phyloP scores from a whole-genome alignment of 768 basidiomycete species.

The Hirschioporus abietinus region DNA sequence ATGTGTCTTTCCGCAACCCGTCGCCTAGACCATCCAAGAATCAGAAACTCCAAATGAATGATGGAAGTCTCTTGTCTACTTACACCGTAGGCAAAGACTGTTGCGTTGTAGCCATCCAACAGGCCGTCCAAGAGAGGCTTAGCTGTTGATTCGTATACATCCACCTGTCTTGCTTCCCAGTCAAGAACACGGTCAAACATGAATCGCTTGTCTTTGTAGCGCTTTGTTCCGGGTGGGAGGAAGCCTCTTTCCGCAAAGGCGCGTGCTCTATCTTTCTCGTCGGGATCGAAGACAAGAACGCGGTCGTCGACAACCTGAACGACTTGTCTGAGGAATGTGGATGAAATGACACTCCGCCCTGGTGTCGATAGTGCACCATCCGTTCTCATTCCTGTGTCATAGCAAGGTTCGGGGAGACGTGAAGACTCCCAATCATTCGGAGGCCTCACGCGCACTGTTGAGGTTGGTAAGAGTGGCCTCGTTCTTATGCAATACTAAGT shows the following conservation, averaged over 20 bases:
- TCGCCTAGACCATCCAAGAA: conserved; percentile 55
- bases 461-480: conserved; percentile 7
- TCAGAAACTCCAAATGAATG: background rate
- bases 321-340: conserved; percentile 62
- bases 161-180: conserved; percentile 73
- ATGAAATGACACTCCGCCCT: conserved; percentile 38
- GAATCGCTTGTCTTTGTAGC: conserved; percentile 95
- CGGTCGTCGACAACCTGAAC: conserved; percentile 92
- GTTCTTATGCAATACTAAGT: conserved; percentile 11
- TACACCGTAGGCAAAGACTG: conserved; percentile 98
- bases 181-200: conserved; percentile 95
- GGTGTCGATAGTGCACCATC: conserved; percentile 82
- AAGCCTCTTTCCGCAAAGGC: conserved; percentile 85
- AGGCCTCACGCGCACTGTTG: conserved; percentile 83
- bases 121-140: conserved; percentile 81
- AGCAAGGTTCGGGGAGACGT: conserved; percentile 71
- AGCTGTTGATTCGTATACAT: conserved; percentile 83
- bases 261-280: conserved; percentile 76
- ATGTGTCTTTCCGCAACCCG: conserved; percentile 99
- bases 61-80: conserved; percentile 25
- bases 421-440: conserved; percentile 81
- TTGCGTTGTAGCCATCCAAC: conserved; percentile 93
- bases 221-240: conserved; percentile 79
- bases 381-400: conserved; percentile 68
- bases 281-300: conserved; percentile 93